Conservation (phyloP, 768 basidiomycete genomes). For the Boletus reticulatus region DNA sequence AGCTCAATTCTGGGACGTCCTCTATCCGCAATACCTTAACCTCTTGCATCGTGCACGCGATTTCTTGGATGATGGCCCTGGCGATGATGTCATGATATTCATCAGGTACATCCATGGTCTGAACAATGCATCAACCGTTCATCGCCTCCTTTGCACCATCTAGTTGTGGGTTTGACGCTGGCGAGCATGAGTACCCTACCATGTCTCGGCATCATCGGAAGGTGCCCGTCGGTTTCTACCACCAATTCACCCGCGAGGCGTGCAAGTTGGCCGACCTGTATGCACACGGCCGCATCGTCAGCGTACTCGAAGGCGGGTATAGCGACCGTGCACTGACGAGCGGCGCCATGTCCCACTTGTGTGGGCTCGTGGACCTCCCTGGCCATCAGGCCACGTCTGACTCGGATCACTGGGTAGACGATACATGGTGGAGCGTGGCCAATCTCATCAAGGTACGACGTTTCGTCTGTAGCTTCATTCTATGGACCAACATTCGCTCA, state of each 20-base stretch:
- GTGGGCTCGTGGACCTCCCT: conserved; percentile 49
- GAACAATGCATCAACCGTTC: neutral
- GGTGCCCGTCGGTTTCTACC: conserved; percentile 84
- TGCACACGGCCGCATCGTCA: conserved; percentile 70
- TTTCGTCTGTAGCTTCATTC: neutral
- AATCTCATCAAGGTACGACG: conserved; percentile 55
- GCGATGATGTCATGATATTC: conserved; percentile 75
- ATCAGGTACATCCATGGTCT: conserved; percentile 61
- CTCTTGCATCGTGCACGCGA: conserved; percentile 66
- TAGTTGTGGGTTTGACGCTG: conserved; percentile 94
- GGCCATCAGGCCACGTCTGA: neutral
- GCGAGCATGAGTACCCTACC: conserved; percentile 82
- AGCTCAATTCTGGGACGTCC: conserved; percentile 24
- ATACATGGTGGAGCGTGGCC: conserved; percentile 61
- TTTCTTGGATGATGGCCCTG: conserved; percentile 65
- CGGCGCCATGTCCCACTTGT: conserved; percentile 79
- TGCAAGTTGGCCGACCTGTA: conserved; percentile 60
- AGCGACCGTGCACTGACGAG: conserved; percentile 85
- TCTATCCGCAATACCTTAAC: conserved; percentile 63
- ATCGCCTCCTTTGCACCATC: neutral
- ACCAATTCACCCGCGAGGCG: conserved; percentile 76
- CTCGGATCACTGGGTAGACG: conserved; percentile 31
- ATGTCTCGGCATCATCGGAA: conserved; percentile 94
- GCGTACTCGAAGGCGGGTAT: conserved; percentile 94
- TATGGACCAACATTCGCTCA: too few relatives aligned